Evolutionary conservation across 352 stramenopile genomes (phyloP).

Genomic region (Pythium phragmiticola): DNA sequence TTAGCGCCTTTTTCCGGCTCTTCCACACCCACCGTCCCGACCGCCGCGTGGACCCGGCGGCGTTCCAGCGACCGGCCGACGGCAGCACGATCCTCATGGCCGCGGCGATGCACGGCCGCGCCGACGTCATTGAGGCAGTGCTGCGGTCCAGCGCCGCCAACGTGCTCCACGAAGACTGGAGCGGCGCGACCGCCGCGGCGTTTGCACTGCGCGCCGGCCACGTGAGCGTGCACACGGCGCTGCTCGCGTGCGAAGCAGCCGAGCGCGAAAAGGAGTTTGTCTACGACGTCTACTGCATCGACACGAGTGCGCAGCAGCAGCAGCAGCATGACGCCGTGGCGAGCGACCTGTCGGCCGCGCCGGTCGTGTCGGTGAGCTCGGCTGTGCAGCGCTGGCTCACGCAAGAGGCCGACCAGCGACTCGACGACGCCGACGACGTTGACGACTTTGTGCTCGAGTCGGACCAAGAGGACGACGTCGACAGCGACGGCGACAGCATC

Average conservation of each 20-base stretch:
- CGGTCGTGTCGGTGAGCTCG: slow-evolving; percentile 70
- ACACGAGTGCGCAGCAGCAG: slow-evolving; percentile 49
- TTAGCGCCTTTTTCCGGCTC: slow-evolving; percentile 75
- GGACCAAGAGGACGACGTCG: slow-evolving; percentile 66
- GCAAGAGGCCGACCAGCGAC: slow-evolving; percentile 46
- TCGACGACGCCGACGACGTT: slow-evolving; percentile 45
- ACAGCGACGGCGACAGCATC: slow-evolving; percentile 72
- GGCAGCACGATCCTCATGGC: slow-evolving; percentile 79
- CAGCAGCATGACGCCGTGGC: slow-evolving; percentile 13
- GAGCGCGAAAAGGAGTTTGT: slow-evolving; percentile 82
- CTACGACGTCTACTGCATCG: slow-evolving; percentile 86
- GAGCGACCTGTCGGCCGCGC: slow-evolving; percentile 28
- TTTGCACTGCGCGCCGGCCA: slow-evolving; percentile 65
- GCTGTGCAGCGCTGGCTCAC: slow-evolving; percentile 78
- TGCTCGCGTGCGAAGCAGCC: slow-evolving; percentile 71
- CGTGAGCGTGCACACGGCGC: slow-evolving; percentile 52
- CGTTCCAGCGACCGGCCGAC: slow-evolving; percentile 75
- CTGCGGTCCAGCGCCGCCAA: slow-evolving; percentile 45
- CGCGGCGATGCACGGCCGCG: slow-evolving; percentile 65
- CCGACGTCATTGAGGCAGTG: slow-evolving; percentile 76
- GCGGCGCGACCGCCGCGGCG: slow-evolving; percentile 45
- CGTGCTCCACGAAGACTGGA: slow-evolving; percentile 66
- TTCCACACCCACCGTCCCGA: slow-evolving; percentile 44
- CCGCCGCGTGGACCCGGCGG: slow-evolving; percentile 35
- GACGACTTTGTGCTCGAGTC: slow-evolving; percentile 82